A percentile compares a stretch with the other conserved stretches of the same genome.
phyloP scores from a whole-genome alignment of 139 green algal genomes.

The Tetradesmus obliquus region DNA sequence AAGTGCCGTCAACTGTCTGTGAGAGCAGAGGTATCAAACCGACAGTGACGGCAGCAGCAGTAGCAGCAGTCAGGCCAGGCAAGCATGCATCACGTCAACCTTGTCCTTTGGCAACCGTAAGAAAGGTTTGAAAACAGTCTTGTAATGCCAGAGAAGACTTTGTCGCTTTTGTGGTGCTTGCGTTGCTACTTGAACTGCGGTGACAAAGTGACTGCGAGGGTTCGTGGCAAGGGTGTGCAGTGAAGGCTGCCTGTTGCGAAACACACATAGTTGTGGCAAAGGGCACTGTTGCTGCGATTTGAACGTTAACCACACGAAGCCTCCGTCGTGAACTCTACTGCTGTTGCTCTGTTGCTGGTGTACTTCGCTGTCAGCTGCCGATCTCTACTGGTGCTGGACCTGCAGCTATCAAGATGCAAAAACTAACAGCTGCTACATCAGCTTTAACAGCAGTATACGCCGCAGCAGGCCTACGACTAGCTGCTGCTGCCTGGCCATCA shows the following conservation, averaged over 20 bases:
- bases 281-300: no score
- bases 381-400: background rate
- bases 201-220: background rate
- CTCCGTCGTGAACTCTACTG: background rate
- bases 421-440: background rate
- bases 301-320: no score
- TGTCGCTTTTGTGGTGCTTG: background rate
- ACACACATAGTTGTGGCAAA: no score
- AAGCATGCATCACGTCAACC: background rate
- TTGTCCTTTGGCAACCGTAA: background rate
- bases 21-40: background rate
- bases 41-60: background rate
- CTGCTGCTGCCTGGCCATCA: constrained; percentile 1
- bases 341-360: background rate
- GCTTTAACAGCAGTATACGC: background rate
- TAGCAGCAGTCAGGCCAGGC: background rate
- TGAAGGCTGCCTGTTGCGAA: background rate
- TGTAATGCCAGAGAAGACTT: background rate
- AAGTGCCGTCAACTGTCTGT: background rate
- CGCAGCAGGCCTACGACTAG: background rate
- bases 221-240: background rate
- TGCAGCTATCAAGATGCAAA: background rate
- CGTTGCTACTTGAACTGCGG: background rate
- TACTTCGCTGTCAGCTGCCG: background rate
- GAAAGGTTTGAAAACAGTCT: background rate